Conservation (phyloP, 176 grass and related monocot species). For the Luzula sylvatica region DNA sequence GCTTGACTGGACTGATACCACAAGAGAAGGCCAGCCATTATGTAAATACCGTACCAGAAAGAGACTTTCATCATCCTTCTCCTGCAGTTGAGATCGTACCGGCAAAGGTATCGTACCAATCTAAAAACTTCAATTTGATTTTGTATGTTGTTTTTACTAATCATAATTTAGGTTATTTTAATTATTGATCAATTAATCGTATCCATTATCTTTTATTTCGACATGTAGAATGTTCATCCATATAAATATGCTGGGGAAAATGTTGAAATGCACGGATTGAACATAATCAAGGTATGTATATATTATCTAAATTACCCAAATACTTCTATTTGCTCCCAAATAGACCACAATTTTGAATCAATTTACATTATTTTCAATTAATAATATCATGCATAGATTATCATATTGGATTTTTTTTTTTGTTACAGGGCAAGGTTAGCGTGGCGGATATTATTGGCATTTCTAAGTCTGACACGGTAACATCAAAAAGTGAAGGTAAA, state of each 20-base stretch:
- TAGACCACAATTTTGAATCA: neutral
- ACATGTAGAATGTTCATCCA: constrained; percentile 61
- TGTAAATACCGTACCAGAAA: constrained; percentile 40
- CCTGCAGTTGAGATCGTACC: constrained; percentile 59
- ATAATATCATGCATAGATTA: neutral
- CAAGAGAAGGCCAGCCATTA: constrained; percentile 36
- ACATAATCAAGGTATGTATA: constrained; percentile 53
- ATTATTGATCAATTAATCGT: too few relatives aligned
- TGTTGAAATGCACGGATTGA: constrained; percentile 60
- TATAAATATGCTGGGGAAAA: constrained; percentile 89
- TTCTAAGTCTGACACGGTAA: constrained; percentile 39
- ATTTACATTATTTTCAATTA: neutral
- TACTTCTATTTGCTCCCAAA: neutral
- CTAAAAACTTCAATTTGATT: neutral
- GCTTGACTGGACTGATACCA: constrained; percentile 40
- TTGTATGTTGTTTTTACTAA: neutral
- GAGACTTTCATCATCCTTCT: constrained; percentile 32
- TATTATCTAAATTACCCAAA: neutral
- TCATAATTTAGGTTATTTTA: neutral
- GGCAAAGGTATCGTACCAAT: constrained; percentile 28
- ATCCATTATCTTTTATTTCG: constrained; percentile 12
- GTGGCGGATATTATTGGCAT: constrained; percentile 54
- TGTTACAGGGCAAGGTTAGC: constrained; percentile 58
- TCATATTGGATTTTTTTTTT: constrained; percentile 5
- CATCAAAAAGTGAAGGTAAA: constrained; percentile 56